Base-by-base conservation (phyloP, 306 rosid genomes). In the Glycine latifolia region DNA sequence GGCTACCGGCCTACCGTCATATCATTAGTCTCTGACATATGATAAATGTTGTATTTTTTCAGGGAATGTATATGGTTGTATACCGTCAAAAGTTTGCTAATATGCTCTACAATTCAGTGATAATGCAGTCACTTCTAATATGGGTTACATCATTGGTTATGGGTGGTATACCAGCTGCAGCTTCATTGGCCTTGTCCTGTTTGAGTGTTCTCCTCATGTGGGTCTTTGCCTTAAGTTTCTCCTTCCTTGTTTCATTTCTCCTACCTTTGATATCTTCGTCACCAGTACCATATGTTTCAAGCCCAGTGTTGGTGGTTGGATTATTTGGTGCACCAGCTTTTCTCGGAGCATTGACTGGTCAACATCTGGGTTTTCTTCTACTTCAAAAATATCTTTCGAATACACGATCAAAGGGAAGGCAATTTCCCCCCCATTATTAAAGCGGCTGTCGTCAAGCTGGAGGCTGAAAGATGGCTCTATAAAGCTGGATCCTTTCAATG, bases 381-480 rank as follows among this genome's bases (percentile, higher is more conserved):
- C 97, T 95, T 78, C 88, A 80, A 72, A 85, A 13, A 17, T 85
- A 91, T 83, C 92, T 95, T 56, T 78, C 85, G 60, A 90, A 81
- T 3, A 78, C 85, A 41, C 84, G 86, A 79, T 83, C 94, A 82
- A 88, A 84, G 75, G 90, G 90, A 77, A 86, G 83, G 83, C 84
- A 81, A 39, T 82, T 93, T 54, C 67, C 67, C 91, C 53, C 77
- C 86, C 10, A 74, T 85, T 75, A 59, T 87, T 87, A 91, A 80
- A 74, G 89, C 87, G 65, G 84, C 90, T 71, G 16, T 91, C 75
- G 85, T 88, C 86, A 89, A 90, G 84, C 84, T 90, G 31, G 99
- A 95, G 86, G 95, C 98, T 68, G 99, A 95, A 88, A 95, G 99
- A 85, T 95, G 99, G 99, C 93, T 95, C 73, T 95, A 90, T 70